Conservation (phyloP, 176 grass and related monocot species). For the Hyparrhenia diplandra region DNA sequence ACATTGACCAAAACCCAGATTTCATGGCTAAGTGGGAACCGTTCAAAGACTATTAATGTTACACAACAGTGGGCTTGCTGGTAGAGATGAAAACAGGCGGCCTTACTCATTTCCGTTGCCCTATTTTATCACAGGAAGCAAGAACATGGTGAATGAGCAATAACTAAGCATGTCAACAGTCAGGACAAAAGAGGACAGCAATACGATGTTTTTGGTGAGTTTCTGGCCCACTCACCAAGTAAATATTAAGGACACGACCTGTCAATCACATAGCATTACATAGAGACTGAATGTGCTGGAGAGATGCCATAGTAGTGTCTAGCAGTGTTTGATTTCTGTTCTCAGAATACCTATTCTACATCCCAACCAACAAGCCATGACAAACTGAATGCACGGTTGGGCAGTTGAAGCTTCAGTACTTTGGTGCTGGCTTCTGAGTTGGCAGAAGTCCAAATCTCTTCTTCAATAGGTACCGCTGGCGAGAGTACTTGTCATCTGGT, state of each 20-base stretch:
- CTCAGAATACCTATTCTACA: conserved; percentile 17
- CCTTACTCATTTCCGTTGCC: no score
- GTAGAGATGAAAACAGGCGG: no score
- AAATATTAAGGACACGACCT: background rate
- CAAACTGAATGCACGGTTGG: background rate
- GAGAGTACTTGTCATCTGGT: conserved; percentile 78
- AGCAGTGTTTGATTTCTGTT: background rate
- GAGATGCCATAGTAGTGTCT: background rate
- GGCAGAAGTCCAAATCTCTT: conserved; percentile 92
- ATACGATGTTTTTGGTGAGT: background rate
- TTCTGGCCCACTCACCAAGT: background rate
- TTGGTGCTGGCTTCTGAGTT: conserved; percentile 59
- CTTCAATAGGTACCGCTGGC: conserved; percentile 83
- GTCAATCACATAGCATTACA: conserved; percentile 20
- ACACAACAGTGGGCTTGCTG: background rate
- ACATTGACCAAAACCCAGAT: no score
- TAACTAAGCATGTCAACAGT: background rate
- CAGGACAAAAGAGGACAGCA: background rate
- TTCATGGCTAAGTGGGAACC: background rate
- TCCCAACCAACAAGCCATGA: background rate
- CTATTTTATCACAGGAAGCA: no score
- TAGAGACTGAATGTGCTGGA: background rate
- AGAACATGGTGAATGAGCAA: no score
- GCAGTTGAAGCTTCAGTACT: conserved; percentile 49
- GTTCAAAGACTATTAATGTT: background rate